Conservation (phyloP, 73 alveolate species). For the Symbiodinium natans region DNA sequence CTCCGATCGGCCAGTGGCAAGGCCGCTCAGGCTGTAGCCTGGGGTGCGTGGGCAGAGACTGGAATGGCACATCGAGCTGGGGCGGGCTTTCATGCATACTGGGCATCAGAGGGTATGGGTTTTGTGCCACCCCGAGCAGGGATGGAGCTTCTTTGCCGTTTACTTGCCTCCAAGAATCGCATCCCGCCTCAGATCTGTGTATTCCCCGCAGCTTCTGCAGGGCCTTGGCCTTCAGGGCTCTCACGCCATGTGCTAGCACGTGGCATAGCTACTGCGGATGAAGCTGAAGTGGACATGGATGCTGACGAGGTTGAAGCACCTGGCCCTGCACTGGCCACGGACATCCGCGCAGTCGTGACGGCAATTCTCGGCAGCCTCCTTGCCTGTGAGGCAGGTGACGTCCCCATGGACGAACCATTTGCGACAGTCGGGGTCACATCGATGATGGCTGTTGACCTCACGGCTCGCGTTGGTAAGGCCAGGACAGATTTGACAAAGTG, state of each 20-base stretch:
- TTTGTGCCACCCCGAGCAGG: constrained; percentile 52
- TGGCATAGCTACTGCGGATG: not conserved
- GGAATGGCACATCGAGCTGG: constrained; percentile 83
- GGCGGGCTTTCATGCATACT: constrained; percentile 52
- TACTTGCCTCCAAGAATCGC: not conserved
- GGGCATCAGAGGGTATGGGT: constrained; percentile 81
- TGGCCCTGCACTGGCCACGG: not conserved
- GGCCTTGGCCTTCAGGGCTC: constrained; percentile 44
- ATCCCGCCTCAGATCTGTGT: constrained; percentile 4
- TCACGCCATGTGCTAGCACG: constrained; percentile 51
- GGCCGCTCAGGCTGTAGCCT: constrained; percentile 50
- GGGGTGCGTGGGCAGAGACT: constrained; percentile 88
- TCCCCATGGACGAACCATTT: constrained; percentile 80
- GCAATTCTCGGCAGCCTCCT: constrained; percentile 8
- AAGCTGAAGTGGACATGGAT: not conserved
- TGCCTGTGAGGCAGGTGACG: constrained; percentile 68
- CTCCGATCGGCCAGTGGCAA: constrained; percentile 22
- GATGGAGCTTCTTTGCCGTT: constrained; percentile 60
- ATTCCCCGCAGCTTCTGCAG: not conserved
- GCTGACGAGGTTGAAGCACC: not conserved
- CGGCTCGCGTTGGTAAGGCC: constrained; percentile 64
- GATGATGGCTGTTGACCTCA: constrained; percentile 74
- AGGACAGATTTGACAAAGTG: not conserved
- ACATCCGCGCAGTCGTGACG: constrained; percentile 42
- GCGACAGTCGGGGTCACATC: constrained; percentile 57